phyloP scores from a whole-genome alignment of 2,329 filamentous ascomycete species.

The Eutypa lata region DNA sequence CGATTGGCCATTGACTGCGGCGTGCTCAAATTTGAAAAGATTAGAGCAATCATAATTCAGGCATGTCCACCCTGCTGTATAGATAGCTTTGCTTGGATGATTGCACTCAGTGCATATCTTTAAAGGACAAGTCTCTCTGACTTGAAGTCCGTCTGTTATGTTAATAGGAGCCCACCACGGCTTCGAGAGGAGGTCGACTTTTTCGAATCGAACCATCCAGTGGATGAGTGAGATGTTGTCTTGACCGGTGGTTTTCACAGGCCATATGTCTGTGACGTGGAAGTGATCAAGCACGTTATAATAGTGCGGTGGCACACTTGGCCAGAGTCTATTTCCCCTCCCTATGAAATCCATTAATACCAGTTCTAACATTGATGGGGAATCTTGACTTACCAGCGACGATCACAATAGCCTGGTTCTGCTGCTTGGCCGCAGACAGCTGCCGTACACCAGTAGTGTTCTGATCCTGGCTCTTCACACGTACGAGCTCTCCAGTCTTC shows the following conservation, averaged over 20 bases:
- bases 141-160: slow-evolving; percentile 27
- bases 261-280: slow-evolving; percentile 66
- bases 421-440: slow-evolving; percentile 43
- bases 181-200: slow-evolving; percentile 45
- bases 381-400: slow-evolving; percentile 45
- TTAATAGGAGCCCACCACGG: slow-evolving; percentile 58
- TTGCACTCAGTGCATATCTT: slow-evolving; percentile 39
- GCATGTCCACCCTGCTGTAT: slow-evolving; percentile 28
- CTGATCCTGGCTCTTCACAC: slow-evolving; percentile 43
- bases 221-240: slow-evolving; percentile 28
- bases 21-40: slow-evolving; percentile 44
- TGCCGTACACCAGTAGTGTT: slow-evolving; percentile 33
- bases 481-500: slow-evolving; percentile 44
- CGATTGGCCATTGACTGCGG: slow-evolving; percentile 16
- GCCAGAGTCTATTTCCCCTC: slow-evolving; percentile 42
- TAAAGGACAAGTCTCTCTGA: slow-evolving; percentile 19
- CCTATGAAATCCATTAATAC: slow-evolving; percentile 36
- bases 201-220: slow-evolving; percentile 64
- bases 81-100: slow-evolving; percentile 34
- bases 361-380: neutral
- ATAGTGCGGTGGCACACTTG: slow-evolving; percentile 49
- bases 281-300: slow-evolving; percentile 70
- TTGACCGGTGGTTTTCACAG: slow-evolving; percentile 46
- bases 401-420: slow-evolving; percentile 49
- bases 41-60: slow-evolving; percentile 36